A percentile compares a stretch with the other conserved stretches of the same genome.
These are phyloP conservation scores for Sclerotinia spermophila DNA, from an alignment of 2,329 filamentous ascomycete genomes.

Conservation along the genomic window DNA sequence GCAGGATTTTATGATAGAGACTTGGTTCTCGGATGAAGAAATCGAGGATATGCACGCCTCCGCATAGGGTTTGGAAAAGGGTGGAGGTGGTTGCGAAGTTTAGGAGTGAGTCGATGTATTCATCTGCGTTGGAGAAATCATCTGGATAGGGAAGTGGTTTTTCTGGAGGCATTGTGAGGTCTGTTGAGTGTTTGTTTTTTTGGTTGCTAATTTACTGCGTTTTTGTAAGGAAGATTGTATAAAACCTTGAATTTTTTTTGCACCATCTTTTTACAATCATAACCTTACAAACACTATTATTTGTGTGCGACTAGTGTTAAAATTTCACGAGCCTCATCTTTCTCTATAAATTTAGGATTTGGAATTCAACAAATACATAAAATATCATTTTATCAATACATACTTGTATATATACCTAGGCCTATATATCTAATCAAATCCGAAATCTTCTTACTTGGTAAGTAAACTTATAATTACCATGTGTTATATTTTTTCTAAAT, in stretches of 20 bases:
- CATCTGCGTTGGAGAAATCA: slow-evolving; percentile 63
- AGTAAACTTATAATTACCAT: background rate
- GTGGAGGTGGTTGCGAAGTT: slow-evolving; percentile 70
- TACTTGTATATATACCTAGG: background rate
- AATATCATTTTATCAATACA: background rate
- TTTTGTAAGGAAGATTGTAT: background rate
- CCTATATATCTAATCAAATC: background rate
- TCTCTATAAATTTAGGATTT: no score
- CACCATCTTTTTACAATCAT: background rate
- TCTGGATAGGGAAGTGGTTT: slow-evolving; percentile 31
- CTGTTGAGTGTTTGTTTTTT: background rate
- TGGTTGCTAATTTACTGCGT: background rate
- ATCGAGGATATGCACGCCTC: slow-evolving; percentile 94
- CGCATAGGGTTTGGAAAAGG: slow-evolving; percentile 83
- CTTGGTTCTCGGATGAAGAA: slow-evolving; percentile 87
- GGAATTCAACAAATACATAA: background rate
- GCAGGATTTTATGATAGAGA: slow-evolving; percentile 74
- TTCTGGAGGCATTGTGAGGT: slow-evolving; percentile 30
- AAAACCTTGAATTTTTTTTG: background rate
- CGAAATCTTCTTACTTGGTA: no score
- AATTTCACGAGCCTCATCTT: background rate
- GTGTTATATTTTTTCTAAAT: background rate
- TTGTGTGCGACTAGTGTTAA: background rate
- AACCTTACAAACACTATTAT: background rate
- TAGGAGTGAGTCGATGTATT: slow-evolving; percentile 76